Percentiles rank a stretch among this genome's conserved stretches.
Conservation (phyloP, 805 yeast species). For the Babjeviella inositovora region DNA sequence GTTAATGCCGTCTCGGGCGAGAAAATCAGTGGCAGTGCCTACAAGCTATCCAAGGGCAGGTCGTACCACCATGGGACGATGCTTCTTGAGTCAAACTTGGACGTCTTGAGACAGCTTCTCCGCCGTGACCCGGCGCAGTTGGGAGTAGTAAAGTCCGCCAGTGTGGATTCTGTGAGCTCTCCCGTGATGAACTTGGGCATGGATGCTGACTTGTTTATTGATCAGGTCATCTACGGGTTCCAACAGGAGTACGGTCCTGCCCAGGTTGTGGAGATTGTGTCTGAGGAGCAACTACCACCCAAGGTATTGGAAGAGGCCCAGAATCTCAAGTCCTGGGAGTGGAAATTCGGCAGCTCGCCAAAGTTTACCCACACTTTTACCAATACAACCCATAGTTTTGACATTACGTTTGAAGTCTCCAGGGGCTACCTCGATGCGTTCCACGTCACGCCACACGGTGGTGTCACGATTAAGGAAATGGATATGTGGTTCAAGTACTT, state of each 20-base stretch:
- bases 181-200: constrained; percentile 56
- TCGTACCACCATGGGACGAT: constrained; percentile 95
- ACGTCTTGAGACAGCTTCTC: constrained; percentile 42
- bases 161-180: constrained; percentile 68
- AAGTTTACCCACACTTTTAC: constrained; percentile 38
- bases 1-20: constrained; percentile 20
- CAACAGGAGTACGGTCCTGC: constrained; percentile 13
- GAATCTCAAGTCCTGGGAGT: constrained; percentile 41
- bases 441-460: neutral
- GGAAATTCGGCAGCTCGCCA: constrained; percentile 73
- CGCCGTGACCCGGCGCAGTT: constrained; percentile 21
- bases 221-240: constrained; percentile 23
- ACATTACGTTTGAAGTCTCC: constrained; percentile 25
- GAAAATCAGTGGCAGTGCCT: constrained; percentile 90
- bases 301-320: constrained; percentile 22
- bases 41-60: constrained; percentile 63
- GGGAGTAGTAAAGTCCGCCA: constrained; percentile 26
- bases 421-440: constrained; percentile 19
- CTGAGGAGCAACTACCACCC: no score
- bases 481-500: constrained; percentile 17
- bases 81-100: constrained; percentile 55
- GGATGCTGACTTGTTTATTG: constrained; percentile 24
- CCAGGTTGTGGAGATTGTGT: no score
- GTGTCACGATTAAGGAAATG: constrained; percentile 10
- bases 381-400: constrained; percentile 12